Percentiles rank a stretch among this genome's conserved stretches.
Evolutionary conservation across 2,329 filamentous ascomycete genomes (phyloP).

Genomic region (Colletotrichum sojae): DNA sequence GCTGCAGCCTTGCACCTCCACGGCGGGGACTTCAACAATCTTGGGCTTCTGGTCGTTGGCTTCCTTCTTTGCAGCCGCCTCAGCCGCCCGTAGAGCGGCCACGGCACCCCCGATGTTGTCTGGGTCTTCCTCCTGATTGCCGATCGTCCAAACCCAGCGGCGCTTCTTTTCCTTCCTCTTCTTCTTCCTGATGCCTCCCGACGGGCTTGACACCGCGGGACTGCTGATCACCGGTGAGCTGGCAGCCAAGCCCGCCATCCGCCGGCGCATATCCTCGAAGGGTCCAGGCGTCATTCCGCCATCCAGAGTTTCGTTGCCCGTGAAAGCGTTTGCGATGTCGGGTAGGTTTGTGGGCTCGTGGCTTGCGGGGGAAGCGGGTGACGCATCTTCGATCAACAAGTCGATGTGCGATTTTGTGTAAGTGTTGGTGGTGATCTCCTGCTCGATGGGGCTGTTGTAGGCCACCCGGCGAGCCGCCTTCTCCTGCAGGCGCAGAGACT

Average conservation of each 20-base stretch:
- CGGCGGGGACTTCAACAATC: constrained; percentile 13
- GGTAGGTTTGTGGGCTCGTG: constrained; percentile 58
- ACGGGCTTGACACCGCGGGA: constrained; percentile 48
- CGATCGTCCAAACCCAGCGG: constrained; percentile 77
- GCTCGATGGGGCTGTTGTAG: constrained; percentile 74
- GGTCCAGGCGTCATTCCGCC: constrained; percentile 75
- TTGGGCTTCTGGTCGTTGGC: constrained; percentile 24
- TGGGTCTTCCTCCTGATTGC: constrained; percentile 63
- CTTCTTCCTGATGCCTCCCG: constrained; percentile 65
- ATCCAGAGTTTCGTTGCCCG: constrained; percentile 69
- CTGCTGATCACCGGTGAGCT: constrained; percentile 53
- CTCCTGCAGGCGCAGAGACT: constrained; percentile 68
- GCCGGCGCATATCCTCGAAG: constrained; percentile 73
- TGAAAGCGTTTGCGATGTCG: constrained; percentile 66
- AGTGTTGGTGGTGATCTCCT: constrained; percentile 74
- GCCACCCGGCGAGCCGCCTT: constrained; percentile 70
- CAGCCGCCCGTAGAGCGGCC: constrained; percentile 55
- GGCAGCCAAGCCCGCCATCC: constrained; percentile 65
- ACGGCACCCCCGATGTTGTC: constrained; percentile 60
- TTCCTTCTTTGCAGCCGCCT: constrained; percentile 45
- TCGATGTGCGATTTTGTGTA: constrained; percentile 76
- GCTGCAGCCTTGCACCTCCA: constrained; percentile 32
- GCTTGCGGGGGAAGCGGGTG: constrained; percentile 59
- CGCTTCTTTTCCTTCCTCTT: constrained; percentile 72
- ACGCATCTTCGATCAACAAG: constrained; percentile 70